A percentile compares a stretch with the other conserved stretches of the same genome.
These are phyloP conservation scores for Marasmius fiardii DNA, from an alignment of 1,284 basidiomycete genomes.

Conservation along the genomic window DNA sequence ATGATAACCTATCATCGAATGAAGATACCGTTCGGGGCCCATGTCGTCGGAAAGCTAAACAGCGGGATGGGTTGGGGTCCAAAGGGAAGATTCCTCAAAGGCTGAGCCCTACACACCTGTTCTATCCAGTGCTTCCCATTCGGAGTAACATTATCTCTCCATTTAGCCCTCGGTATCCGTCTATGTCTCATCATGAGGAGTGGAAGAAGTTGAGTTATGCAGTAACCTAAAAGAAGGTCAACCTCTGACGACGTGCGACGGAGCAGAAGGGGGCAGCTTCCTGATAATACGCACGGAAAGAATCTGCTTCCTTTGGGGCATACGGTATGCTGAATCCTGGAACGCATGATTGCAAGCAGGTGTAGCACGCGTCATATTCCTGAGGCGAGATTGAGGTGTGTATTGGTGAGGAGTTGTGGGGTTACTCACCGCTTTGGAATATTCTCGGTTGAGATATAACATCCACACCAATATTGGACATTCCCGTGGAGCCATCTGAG, in stretches of 20 bases:
- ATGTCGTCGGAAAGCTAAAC: conserved; percentile 46
- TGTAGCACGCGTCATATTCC: conserved; percentile 1
- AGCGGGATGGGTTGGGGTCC: not conserved
- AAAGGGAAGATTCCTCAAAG: not conserved
- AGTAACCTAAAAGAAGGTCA: not conserved
- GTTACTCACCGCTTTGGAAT: not conserved
- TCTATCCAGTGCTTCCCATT: conserved; percentile 80
- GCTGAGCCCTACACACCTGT: conserved; percentile 41
- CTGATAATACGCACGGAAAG: conserved; percentile 4
- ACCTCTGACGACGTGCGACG: not conserved
- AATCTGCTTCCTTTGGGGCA: not conserved
- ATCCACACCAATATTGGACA: conserved; percentile 2
- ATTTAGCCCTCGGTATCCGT: conserved; percentile 68
- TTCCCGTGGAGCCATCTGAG: conserved; percentile 1
- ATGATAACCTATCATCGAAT: conserved; percentile 77
- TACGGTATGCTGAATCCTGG: not conserved
- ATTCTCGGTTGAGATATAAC: conserved; percentile 1
- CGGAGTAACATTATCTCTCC: conserved; percentile 58
- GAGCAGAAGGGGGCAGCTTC: too few relatives aligned
- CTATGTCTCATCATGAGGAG: conserved; percentile 38
- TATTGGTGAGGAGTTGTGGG: not conserved
- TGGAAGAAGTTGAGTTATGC: not conserved
- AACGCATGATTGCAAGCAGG: not conserved
- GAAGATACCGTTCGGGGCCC: conserved; percentile 57
- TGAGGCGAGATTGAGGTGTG: not conserved